phyloP scores from a whole-genome alignment of 495 filamentous ascomycete species.

The Thermothielavioides terrestris region DNA sequence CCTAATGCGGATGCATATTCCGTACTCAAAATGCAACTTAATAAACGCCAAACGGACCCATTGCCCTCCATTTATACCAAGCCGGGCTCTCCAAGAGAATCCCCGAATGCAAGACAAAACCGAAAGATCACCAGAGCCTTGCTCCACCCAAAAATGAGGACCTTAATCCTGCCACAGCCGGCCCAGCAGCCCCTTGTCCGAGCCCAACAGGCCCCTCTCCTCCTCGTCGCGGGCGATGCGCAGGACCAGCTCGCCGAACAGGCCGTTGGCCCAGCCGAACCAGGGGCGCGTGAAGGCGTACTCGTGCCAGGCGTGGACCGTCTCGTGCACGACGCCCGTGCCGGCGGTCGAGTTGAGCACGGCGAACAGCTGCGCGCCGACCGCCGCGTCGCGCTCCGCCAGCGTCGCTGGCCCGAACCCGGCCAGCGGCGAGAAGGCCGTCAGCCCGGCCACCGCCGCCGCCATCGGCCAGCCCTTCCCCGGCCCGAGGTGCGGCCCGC shows the following conservation, averaged over 20 bases:
- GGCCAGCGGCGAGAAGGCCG: slow-evolving; percentile 36
- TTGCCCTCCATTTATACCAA: slow-evolving; percentile 99
- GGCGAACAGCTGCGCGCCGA: slow-evolving; percentile 23
- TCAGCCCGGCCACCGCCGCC: slow-evolving; percentile 40
- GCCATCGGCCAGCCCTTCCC: slow-evolving; percentile 55
- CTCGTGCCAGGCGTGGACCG: slow-evolving; percentile 46
- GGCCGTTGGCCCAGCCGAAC: slow-evolving; percentile 63
- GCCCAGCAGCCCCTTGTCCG: slow-evolving; percentile 18
- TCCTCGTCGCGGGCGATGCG: slow-evolving; percentile 25
- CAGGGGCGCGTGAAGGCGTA: slow-evolving; percentile 51
- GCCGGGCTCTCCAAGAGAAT: too few relatives aligned
- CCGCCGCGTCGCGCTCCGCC: slow-evolving; percentile 18
- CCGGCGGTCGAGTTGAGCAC: slow-evolving; percentile 48
- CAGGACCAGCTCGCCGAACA: slow-evolving; percentile 58
- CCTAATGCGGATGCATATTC: too few relatives aligned
- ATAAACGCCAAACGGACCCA: slow-evolving; percentile 75
- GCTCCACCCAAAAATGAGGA: too few relatives aligned
- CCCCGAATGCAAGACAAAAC: too few relatives aligned
- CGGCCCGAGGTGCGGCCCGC: slow-evolving; percentile 50
- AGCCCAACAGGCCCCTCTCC: slow-evolving; percentile 11
- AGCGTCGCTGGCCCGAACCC: slow-evolving; percentile 37
- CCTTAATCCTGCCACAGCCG: slow-evolving; percentile 24
- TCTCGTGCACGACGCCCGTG: slow-evolving; percentile 53
- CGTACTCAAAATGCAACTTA: too few relatives aligned
- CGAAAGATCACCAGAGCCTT: not conserved